phyloP scores from a whole-genome alignment of 768 basidiomycete genomes.

The Naganishia friedmannii region DNA sequence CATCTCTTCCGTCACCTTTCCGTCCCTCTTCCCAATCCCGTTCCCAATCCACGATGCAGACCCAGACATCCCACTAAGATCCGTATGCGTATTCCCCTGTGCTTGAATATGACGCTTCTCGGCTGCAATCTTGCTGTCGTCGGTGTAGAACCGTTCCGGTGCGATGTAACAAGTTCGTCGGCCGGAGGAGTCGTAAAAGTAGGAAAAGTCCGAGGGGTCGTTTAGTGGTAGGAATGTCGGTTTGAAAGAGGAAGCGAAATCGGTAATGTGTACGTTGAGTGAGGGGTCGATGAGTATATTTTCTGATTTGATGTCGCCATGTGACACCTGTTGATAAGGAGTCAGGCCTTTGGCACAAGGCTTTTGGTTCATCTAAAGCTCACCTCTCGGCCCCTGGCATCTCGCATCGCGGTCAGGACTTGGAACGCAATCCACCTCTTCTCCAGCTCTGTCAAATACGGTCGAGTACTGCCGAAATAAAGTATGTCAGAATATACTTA shows the following conservation, averaged over 20 bases:
- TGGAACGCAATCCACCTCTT: slow-evolving; percentile 99
- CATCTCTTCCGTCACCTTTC: slow-evolving; percentile 89
- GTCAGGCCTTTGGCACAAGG: neutral
- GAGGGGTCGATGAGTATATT: slow-evolving; percentile 95
- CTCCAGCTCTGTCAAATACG: slow-evolving; percentile 84
- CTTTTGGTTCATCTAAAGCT: slow-evolving; percentile 28
- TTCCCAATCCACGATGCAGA: slow-evolving; percentile 32
- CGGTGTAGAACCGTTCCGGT: slow-evolving; percentile 88
- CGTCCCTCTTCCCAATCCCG: slow-evolving; percentile 63
- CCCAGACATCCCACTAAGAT: slow-evolving; percentile 18
- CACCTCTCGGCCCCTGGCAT: slow-evolving; percentile 69
- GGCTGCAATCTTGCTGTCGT: slow-evolving; percentile 68
- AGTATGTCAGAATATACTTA: neutral
- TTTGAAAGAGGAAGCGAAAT: slow-evolving; percentile 87
- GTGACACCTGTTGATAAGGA: slow-evolving; percentile 64
- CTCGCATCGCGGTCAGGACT: slow-evolving; percentile 75
- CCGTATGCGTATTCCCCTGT: slow-evolving; percentile 6
- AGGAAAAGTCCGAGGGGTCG: slow-evolving; percentile 95
- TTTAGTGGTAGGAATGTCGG: slow-evolving; percentile 92
- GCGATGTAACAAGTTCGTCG: slow-evolving; percentile 92
- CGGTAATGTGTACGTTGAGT: slow-evolving; percentile 91
- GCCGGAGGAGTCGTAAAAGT: slow-evolving; percentile 94
- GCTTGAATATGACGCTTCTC: slow-evolving; percentile 58
- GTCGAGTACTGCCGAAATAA: slow-evolving; percentile 69
- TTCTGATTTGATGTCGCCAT: slow-evolving; percentile 96